A percentile compares a stretch with the other conserved stretches of the same genome.
Conservation (phyloP, 805 yeast species). For the Debaryomyces hansenii region DNA sequence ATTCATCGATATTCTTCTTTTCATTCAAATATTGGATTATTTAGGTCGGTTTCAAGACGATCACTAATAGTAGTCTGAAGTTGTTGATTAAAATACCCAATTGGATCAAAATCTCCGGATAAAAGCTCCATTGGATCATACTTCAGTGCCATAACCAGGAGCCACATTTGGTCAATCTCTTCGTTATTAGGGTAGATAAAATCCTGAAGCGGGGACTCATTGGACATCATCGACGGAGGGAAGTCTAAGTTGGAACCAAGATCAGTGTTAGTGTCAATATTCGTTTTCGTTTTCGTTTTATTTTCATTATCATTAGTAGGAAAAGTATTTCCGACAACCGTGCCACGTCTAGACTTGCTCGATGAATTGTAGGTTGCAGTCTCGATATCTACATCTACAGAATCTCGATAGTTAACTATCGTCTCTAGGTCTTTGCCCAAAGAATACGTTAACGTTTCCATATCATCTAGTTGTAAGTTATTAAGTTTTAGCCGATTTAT, state of each 20-base stretch:
- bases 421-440: not conserved
- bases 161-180: conserved; percentile 29
- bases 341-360: not conserved
- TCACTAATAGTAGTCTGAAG: too few species aligned
- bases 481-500: not conserved
- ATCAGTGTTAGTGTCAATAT: too few species aligned
- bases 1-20: too few species aligned
- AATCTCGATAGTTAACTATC: not conserved
- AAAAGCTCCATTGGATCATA: conserved; percentile 1
- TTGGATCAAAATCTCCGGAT: too few species aligned
- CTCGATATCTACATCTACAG: not conserved
- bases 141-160: conserved; percentile 26
- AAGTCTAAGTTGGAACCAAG: not conserved
- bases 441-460: not conserved
- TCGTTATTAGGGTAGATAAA: not conserved
- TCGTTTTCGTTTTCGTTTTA: too few species aligned
- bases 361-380: not conserved
- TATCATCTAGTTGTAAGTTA: not conserved
- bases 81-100: too few species aligned
- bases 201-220: not conserved
- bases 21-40: too few species aligned
- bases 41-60: too few species aligned
- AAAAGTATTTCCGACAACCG: not conserved
- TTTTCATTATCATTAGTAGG: too few species aligned
- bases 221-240: not conserved